Percentiles rank a stretch among this genome's conserved stretches.
phyloP scores from a whole-genome alignment of 495 filamentous ascomycete genomes.

The Xeromyces bisporus region DNA sequence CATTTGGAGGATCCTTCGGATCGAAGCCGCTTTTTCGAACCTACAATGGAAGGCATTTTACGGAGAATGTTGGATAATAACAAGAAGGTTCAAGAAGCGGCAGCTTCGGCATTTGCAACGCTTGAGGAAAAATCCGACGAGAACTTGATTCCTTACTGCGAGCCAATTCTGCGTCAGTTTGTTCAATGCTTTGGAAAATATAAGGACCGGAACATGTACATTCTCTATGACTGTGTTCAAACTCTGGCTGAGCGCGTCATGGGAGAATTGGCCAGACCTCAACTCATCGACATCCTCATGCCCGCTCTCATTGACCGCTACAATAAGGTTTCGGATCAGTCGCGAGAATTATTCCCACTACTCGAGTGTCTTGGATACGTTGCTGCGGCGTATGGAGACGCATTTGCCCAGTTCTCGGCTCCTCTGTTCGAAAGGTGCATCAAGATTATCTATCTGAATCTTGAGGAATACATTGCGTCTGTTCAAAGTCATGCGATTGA shows the following conservation, averaged over 20 bases:
- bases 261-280: constrained; percentile 54
- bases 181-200: constrained; percentile 84
- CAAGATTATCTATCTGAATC: constrained; percentile 76
- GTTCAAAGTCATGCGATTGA: constrained; percentile 51
- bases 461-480: constrained; percentile 56
- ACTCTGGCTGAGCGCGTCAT: constrained; percentile 88
- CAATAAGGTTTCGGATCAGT: constrained; percentile 74
- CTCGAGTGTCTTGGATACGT: constrained; percentile 93
- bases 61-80: constrained; percentile 89
- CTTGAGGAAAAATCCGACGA: constrained; percentile 85
- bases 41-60: constrained; percentile 95
- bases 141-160: constrained; percentile 64
- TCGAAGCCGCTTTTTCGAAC: constrained; percentile 68
- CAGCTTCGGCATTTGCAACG: constrained; percentile 88
- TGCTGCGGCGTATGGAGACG: constrained; percentile 65
- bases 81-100: constrained; percentile 95
- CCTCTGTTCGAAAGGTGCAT: constrained; percentile 76
- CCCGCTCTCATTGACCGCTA: constrained; percentile 83
- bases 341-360: constrained; percentile 83
- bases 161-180: constrained; percentile 82
- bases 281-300: constrained; percentile 77
- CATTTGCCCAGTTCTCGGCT: constrained; percentile 67
- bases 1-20: constrained; percentile 47
- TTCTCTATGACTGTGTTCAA: constrained; percentile 97
- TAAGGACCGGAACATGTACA: constrained; percentile 98